phyloP scores from a whole-genome alignment of 1,139 yeast species.

The Yamadazyma membranifaciens region DNA sequence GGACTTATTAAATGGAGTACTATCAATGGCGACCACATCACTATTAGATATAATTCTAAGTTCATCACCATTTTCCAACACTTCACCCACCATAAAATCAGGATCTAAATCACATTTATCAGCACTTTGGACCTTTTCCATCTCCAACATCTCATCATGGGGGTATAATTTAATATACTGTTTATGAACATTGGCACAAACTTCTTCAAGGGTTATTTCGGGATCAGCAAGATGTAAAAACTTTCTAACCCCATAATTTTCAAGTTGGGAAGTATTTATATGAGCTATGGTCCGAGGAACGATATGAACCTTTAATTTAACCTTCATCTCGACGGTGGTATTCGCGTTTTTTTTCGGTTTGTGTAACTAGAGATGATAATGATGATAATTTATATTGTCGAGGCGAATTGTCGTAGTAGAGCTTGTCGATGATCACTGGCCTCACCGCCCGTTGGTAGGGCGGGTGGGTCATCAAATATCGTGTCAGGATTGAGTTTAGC shows the following conservation, averaged over 20 bases:
- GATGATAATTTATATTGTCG: too few relatives aligned
- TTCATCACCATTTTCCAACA: constrained; percentile 55
- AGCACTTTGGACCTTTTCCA: constrained; percentile 60
- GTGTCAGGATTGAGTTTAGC: background rate
- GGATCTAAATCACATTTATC: constrained; percentile 75
- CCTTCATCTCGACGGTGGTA: constrained; percentile 10
- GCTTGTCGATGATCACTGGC: too few relatives aligned
- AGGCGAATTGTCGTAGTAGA: background rate
- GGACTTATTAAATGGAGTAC: constrained; percentile 3
- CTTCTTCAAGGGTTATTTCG: constrained; percentile 39
- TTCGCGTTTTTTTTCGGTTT: background rate
- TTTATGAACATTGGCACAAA: constrained; percentile 48
- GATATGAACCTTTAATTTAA: constrained; percentile 40
- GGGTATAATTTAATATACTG: constrained; percentile 66
- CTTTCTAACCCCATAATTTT: constrained; percentile 29
- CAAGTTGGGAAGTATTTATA: constrained; percentile 13
- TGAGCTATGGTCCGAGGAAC: constrained; percentile 27
- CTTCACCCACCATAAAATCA: constrained; percentile 62
- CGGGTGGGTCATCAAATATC: too few relatives aligned
- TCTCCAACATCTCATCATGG: constrained; percentile 47
- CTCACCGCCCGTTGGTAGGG: too few relatives aligned
- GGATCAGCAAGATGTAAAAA: constrained; percentile 63
- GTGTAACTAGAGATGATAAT: background rate
- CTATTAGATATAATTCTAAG: constrained; percentile 54
- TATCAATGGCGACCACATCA: constrained; percentile 20